Conservation (phyloP, 768 basidiomycete species). For the Coprinopsis cinerea region DNA sequence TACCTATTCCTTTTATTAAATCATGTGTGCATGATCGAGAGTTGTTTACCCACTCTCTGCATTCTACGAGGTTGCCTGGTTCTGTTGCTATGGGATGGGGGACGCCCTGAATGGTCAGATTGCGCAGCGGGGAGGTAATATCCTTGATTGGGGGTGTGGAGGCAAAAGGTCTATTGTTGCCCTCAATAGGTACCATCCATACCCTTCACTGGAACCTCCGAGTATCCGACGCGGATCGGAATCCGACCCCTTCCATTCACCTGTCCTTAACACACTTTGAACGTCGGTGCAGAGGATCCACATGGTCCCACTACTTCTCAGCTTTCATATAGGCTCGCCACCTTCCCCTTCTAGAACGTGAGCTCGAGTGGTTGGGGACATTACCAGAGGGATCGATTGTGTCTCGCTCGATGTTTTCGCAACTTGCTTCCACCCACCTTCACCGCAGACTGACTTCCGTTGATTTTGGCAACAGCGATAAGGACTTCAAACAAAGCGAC, state of each 20-base stretch:
- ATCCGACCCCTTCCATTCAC: constrained; percentile 2
- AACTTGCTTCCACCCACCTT: not conserved
- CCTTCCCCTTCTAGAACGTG: not conserved
- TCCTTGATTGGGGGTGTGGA: not conserved
- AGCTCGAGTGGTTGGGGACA: not conserved
- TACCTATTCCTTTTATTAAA: constrained; percentile 9
- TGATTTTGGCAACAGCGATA: not conserved
- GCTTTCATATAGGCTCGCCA: not conserved
- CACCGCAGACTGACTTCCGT: not conserved
- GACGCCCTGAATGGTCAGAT: constrained; percentile 14
- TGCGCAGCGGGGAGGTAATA: constrained; percentile 13
- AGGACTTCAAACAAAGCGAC: not conserved
- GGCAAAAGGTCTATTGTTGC: not conserved
- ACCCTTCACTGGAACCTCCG: not conserved
- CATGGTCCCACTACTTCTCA: not conserved
- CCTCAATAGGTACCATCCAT: constrained; percentile 15
- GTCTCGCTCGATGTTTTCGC: no score
- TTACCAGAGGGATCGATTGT: no score
- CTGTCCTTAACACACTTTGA: not conserved
- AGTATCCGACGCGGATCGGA: not conserved
- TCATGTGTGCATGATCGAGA: constrained; percentile 6
- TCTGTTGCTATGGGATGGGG: constrained; percentile 10
- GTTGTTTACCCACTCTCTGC: constrained; percentile 14
- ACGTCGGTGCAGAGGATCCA: constrained; percentile 2
- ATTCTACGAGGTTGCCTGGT: constrained; percentile 15